Evolutionary conservation across 75 land plant genomes (phyloP), one percentile per base, ranked within the genome.

Genomic region (Isoetes taiwanensis): DNA sequence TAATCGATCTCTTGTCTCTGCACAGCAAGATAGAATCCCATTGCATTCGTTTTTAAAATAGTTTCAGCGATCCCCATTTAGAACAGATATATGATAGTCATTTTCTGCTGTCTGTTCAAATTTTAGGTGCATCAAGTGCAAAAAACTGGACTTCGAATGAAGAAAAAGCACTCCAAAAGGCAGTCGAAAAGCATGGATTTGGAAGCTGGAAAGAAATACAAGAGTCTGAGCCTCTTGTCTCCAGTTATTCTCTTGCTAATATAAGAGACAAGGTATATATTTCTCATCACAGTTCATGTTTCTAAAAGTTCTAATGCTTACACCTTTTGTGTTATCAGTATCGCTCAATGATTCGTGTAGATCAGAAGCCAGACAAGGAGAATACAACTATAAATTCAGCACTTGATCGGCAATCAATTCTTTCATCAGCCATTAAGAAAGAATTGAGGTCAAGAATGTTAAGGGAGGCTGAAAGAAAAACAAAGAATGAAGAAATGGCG

Each of bases 171-270:
- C 32, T 34, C 2, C 16, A 16, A 31, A 40, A 42, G 34, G 70
- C 63, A 52, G 20, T 75, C 26, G 72, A 63, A n/a, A 74, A 59
- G 43, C 65, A 62, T 54, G 69, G 71, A 26, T 61, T 72, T 38
- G 69, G 66, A 25, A 27, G 61, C 31, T 72, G 67, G 34, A 84
- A 81, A 55, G 86, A 76, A 59, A 88, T 76, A 52, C 71, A 78
- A 61, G 72, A 77, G 37, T 48, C 61, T n/a, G 76, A 80, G 9
- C 52, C 71, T 28, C 58, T 32, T 11, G 60, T 67, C 39, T 43
- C 25, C 1, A 57, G 57, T 21, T 33, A 61, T 21, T 65, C 67
- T 11, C 14, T 37, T 12, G 61, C 34, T 1, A 59, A 65, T 30
- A 65, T 65, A 2, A 39, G 43, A 41, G 67, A 65, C 21, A 65